Percentiles rank a stretch among this genome's conserved stretches.
These are phyloP conservation scores for Zygnema circumcarinatum DNA, from an alignment of 139 green algal species.

Conservation along the genomic window DNA sequence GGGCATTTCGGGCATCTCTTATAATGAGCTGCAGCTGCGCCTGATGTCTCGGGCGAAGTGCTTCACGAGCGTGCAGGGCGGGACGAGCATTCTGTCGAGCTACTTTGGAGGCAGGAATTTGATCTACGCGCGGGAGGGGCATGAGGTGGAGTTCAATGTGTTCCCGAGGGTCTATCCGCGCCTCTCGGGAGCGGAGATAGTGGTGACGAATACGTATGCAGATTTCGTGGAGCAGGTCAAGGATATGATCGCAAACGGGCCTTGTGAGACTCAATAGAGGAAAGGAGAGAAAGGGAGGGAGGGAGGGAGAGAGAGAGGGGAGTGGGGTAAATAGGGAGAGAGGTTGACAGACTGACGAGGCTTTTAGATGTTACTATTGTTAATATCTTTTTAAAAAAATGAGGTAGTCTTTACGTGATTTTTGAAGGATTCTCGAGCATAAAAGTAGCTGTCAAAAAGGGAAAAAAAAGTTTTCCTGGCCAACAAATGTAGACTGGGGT, in stretches of 20 bases:
- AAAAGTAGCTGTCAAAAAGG: neutral
- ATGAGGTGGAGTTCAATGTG: neutral
- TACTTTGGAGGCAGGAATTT: conserved; percentile 49
- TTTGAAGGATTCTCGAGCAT: neutral
- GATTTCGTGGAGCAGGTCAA: neutral
- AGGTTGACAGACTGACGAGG: neutral
- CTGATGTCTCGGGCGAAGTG: conserved; percentile 25
- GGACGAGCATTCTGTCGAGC: conserved; percentile 21
- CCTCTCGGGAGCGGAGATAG: neutral
- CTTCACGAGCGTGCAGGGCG: conserved; percentile 44
- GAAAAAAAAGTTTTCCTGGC: neutral
- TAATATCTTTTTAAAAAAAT: neutral
- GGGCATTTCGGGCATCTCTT: neutral
- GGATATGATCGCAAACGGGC: conserved; percentile 10
- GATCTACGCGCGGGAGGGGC: conserved; percentile 15
- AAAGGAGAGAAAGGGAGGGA: neutral
- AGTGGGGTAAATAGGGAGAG: neutral
- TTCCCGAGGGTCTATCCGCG: conserved; percentile 10
- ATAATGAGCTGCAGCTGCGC: conserved; percentile 39
- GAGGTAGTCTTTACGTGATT: neutral
- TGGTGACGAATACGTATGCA: conserved; percentile 1
- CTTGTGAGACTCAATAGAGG: neutral
- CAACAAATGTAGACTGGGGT: neutral
- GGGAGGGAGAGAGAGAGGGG: neutral
- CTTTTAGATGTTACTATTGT: neutral